Percentiles rank a stretch among this genome's conserved stretches.
phyloP scores from a whole-genome alignment of 176 grass and related monocot genomes.

The Ensete glaucum region DNA sequence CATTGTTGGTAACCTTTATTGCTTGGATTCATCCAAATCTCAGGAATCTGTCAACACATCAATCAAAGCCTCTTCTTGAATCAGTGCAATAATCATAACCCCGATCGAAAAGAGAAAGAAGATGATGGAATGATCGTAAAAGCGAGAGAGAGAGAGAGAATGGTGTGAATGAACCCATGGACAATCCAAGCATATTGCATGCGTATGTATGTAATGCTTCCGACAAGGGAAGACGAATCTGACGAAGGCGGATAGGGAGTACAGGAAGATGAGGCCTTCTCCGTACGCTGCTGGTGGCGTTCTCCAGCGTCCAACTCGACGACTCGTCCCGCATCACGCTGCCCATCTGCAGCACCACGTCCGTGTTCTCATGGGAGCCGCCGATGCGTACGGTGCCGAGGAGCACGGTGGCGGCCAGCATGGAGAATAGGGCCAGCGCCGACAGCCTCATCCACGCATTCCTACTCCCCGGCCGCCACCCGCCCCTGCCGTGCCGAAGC shows the following conservation, averaged over 20 bases:
- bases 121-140: too few species aligned
- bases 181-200: too few species aligned
- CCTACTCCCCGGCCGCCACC: neutral
- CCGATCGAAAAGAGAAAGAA: too few species aligned
- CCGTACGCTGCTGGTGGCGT: neutral
- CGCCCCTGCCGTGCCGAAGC: too few species aligned
- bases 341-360: conserved; percentile 4
- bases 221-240: too few species aligned
- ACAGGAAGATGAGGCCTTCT: too few species aligned
- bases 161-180: too few species aligned
- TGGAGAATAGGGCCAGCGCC: neutral
- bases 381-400: neutral
- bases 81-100: too few species aligned
- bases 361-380: neutral
- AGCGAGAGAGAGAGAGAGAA: too few species aligned
- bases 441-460: neutral
- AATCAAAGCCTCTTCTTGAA: neutral
- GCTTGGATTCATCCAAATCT: conserved; percentile 47
- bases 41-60: conserved; percentile 23
- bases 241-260: too few species aligned
- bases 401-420: neutral
- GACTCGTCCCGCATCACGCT: neutral
- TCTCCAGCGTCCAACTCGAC: neutral
- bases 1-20: conserved; percentile 44
- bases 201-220: too few species aligned